A percentile compares a stretch with the other conserved stretches of the same genome.
Conservation (phyloP, 1,284 basidiomycete genomes). For the Cerrena zonata region DNA sequence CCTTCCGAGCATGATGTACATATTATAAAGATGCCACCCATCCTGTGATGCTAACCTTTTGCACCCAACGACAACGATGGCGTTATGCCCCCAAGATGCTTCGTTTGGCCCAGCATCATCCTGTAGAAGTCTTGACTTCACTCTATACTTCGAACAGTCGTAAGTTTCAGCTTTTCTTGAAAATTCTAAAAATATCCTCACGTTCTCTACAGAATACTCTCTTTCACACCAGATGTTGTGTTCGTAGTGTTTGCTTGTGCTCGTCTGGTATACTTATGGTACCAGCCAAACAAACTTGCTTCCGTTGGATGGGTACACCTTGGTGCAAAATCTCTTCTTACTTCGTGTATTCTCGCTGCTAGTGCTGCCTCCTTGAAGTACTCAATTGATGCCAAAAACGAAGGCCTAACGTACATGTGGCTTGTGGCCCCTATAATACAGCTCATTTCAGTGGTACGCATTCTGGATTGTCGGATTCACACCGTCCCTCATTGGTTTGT, state of each 20-base stretch:
- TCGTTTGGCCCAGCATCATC: neutral
- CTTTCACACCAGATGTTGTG: neutral
- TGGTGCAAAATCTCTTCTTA: neutral
- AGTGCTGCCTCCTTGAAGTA: neutral
- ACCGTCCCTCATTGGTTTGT: no score
- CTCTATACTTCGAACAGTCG: neutral
- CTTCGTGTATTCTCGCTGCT: neutral
- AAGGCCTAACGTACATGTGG: neutral
- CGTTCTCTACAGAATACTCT: neutral
- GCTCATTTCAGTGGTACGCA: neutral
- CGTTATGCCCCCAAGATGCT: neutral
- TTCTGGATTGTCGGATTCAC: neutral
- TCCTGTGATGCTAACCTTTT: no score
- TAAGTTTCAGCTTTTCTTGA: neutral
- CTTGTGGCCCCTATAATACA: neutral
- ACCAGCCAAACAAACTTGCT: neutral
- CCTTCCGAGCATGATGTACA: no score
- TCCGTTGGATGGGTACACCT: neutral
- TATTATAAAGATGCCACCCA: no score
- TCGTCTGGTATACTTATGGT: neutral
- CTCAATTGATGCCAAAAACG: neutral
- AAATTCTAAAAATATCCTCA: neutral
- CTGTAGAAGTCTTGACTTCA: neutral
- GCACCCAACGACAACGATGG: no score
- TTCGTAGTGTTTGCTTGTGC: neutral